A percentile compares a stretch with the other conserved stretches of the same genome.
Conservation (phyloP, 768 basidiomycete species). For the Termitomyces sp. region DNA sequence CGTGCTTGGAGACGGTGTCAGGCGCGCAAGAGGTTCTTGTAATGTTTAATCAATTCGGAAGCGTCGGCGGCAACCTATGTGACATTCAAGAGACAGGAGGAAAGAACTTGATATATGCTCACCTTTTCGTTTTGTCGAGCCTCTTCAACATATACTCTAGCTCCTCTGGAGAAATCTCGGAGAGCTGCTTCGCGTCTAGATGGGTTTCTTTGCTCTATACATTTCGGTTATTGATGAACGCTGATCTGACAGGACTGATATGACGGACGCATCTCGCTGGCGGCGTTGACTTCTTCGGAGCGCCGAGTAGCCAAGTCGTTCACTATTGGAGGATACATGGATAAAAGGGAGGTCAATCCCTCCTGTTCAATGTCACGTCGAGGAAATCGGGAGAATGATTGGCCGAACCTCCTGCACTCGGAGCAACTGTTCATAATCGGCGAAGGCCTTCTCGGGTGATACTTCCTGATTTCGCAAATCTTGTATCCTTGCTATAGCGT, state of each 20-base stretch:
- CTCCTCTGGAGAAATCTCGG: conserved; percentile 24
- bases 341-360: conserved; percentile 16
- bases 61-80: conserved; percentile 28
- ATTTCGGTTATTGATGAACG: neutral
- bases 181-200: conserved; percentile 22
- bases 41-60: conserved; percentile 27
- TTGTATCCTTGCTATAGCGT: conserved; percentile 19
- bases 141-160: conserved; percentile 27
- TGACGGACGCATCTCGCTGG: conserved; percentile 31
- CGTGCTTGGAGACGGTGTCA: conserved; percentile 1
- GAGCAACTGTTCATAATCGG: conserved; percentile 19
- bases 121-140: conserved; percentile 31
- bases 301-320: conserved; percentile 29
- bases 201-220: conserved; percentile 23
- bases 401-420: conserved; percentile 20
- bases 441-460: conserved; percentile 18
- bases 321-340: conserved; percentile 21
- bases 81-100: neutral
- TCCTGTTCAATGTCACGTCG: conserved; percentile 12
- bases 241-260: neutral
- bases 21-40: conserved; percentile 23
- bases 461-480: conserved; percentile 22
- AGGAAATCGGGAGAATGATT: neutral
- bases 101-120: conserved; percentile 5
- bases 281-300: conserved; percentile 25